A percentile compares a stretch with the other conserved stretches of the same genome.
These are phyloP conservation scores for Microbotryum violaceum DNA, from an alignment of 1,284 basidiomycete genomes.

Conservation along the genomic window DNA sequence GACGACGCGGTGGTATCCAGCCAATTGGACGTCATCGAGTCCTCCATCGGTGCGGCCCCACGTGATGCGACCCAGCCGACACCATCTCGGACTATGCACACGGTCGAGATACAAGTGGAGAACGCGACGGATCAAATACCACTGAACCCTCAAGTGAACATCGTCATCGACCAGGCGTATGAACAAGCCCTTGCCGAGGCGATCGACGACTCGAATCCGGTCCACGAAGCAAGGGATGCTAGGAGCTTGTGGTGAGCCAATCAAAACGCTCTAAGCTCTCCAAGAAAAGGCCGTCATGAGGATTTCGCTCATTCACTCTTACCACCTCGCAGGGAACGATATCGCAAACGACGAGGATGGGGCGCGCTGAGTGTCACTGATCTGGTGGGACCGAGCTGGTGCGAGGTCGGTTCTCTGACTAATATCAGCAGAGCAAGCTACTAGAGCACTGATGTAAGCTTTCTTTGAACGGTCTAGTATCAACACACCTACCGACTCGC, in stretches of 20 bases:
- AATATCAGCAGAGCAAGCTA: too few relatives aligned
- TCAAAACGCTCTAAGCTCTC: too few relatives aligned
- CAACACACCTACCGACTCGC: constrained; percentile 24
- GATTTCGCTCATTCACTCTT: too few relatives aligned
- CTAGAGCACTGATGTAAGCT: too few relatives aligned
- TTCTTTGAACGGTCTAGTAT: not conserved
- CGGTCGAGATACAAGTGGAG: not conserved
- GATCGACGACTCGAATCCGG: not conserved
- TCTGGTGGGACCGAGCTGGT: constrained; percentile 19
- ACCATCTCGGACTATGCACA: too few relatives aligned
- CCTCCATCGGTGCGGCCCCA: not conserved
- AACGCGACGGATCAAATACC: not conserved
- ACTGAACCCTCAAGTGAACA: not conserved
- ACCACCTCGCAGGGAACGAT: constrained; percentile 10
- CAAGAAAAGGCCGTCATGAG: not conserved
- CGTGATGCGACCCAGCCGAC: not conserved
- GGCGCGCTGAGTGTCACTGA: constrained; percentile 20
- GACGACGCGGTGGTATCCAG: constrained; percentile 2
- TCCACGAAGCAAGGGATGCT: not conserved
- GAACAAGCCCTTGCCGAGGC: not conserved
- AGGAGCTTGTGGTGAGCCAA: not conserved
- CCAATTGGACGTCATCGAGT: constrained; percentile 2
- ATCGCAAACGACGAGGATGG: constrained; percentile 14
- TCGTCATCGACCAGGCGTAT: too few relatives aligned
- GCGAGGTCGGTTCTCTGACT: constrained; percentile 6